These are phyloP conservation scores for Diaporthe velutina DNA, from an alignment of 2,329 filamentous ascomycete genomes.

Conservation along the genomic window DNA sequence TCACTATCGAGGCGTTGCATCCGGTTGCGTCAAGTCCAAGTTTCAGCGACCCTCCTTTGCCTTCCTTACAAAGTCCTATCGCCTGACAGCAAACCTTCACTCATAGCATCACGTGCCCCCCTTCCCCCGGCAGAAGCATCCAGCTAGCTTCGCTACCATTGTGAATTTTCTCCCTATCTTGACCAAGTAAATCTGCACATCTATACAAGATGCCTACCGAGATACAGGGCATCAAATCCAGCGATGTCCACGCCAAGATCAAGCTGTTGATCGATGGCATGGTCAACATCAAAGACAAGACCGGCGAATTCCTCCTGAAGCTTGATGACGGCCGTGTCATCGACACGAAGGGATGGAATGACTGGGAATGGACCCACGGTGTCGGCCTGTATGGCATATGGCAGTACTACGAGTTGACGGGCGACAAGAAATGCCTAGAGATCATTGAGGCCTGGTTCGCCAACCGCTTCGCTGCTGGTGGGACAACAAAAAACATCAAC, in stretches of 20 bases:
- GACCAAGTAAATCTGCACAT: not conserved
- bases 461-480: slow-evolving; percentile 75
- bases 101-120: slow-evolving; percentile 2
- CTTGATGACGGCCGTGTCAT: slow-evolving; percentile 81
- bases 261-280: slow-evolving; percentile 78
- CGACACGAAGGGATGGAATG: slow-evolving; percentile 87
- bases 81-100: not conserved
- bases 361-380: slow-evolving; percentile 88
- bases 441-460: slow-evolving; percentile 83
- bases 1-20: not conserved
- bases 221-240: slow-evolving; percentile 60
- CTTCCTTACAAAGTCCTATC: not conserved
- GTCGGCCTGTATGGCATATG: slow-evolving; percentile 85
- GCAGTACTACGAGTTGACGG: slow-evolving; percentile 83
- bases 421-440: slow-evolving; percentile 68
- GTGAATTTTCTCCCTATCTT: not conserved
- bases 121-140: not conserved
- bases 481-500: slow-evolving; percentile 88
- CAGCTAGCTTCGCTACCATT: not conserved
- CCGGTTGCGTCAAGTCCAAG: not conserved
- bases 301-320: slow-evolving; percentile 79
- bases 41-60: not conserved
- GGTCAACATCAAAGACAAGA: slow-evolving; percentile 82
- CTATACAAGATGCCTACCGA: slow-evolving; percentile 54
- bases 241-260: slow-evolving; percentile 68